A percentile compares a stretch with the other conserved stretches of the same genome.
These are phyloP conservation scores for Articulospora tetracladia DNA, from an alignment of 495 filamentous ascomycete genomes.

Conservation along the genomic window DNA sequence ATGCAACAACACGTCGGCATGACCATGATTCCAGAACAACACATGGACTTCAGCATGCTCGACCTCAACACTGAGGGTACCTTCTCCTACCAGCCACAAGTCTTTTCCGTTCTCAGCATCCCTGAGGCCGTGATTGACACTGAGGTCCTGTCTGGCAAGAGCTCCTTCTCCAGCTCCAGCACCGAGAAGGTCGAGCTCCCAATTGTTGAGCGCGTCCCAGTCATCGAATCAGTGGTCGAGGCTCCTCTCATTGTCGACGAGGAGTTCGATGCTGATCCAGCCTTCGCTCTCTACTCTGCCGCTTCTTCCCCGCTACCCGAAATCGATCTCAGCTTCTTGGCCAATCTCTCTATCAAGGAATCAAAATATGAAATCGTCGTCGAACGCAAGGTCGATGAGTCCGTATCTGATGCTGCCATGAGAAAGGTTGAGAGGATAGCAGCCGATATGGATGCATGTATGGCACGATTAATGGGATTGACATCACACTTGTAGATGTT, in stretches of 20 bases:
- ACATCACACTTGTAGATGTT: constrained; percentile 29
- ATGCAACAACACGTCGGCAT: constrained; percentile 61
- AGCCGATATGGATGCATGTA: constrained; percentile 34
- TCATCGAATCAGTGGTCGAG: constrained; percentile 27
- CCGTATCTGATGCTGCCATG: constrained; percentile 29
- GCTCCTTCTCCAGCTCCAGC: constrained; percentile 37
- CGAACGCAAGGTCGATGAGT: constrained; percentile 42
- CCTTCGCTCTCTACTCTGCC: constrained; percentile 53
- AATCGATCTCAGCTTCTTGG: constrained; percentile 38
- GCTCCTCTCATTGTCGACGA: constrained; percentile 34
- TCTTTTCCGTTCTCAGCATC: constrained; percentile 75
- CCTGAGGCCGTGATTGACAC: constrained; percentile 64
- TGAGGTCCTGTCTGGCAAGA: constrained; percentile 63
- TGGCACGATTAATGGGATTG: constrained; percentile 36
- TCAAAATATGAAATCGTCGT: constrained; percentile 55
- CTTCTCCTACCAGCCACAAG: constrained; percentile 67
- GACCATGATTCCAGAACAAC: constrained; percentile 70
- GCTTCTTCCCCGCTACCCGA: constrained; percentile 26
- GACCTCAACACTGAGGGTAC: constrained; percentile 45
- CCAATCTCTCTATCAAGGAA: constrained; percentile 52
- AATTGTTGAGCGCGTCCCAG: constrained; percentile 39
- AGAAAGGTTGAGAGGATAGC: constrained; percentile 37
- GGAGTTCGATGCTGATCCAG: constrained; percentile 58
- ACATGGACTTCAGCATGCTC: constrained; percentile 62
- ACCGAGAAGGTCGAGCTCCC: constrained; percentile 29